phyloP scores from a whole-genome alignment of 179 eudicot species.

The Spinacia oleracea region DNA sequence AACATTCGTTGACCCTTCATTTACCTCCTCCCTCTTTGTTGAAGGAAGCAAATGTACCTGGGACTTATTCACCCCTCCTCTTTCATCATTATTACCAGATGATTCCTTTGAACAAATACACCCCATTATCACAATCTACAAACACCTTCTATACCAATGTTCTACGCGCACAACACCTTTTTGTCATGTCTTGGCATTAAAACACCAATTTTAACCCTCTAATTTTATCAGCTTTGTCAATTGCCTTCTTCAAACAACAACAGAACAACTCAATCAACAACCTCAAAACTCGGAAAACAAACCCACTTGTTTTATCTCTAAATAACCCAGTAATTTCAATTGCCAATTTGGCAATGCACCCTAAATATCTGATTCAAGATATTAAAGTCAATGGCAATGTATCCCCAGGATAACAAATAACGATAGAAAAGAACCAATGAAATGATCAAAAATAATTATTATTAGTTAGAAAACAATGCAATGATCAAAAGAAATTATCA shows the following conservation, averaged over 20 bases:
- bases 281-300: background rate
- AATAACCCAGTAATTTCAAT: conserved; percentile 6
- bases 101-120: conserved; percentile 39
- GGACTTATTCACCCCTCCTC: conserved; percentile 27
- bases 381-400: conserved; percentile 19
- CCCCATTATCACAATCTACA: conserved; percentile 27
- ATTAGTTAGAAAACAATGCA: background rate
- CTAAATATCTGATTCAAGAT: background rate
- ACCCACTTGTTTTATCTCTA: background rate
- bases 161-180: background rate
- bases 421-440: background rate
- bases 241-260: conserved; percentile 19
- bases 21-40: conserved; percentile 18
- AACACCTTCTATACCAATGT: background rate
- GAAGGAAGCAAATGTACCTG: conserved; percentile 25
- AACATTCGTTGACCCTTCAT: conserved; percentile 28
- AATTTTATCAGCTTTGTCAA: conserved; percentile 14
- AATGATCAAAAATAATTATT: background rate
- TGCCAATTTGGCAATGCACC: conserved; percentile 12
- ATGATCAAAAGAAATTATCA: background rate
- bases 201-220: background rate
- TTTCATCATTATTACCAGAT: conserved; percentile 20
- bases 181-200: background rate
- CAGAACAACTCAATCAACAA: conserved; percentile 30
- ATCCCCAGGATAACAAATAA: background rate